A percentile compares a stretch with the other conserved stretches of the same genome.
Conservation (phyloP, 2,329 filamentous ascomycete species). For the Penicillium paneum region DNA sequence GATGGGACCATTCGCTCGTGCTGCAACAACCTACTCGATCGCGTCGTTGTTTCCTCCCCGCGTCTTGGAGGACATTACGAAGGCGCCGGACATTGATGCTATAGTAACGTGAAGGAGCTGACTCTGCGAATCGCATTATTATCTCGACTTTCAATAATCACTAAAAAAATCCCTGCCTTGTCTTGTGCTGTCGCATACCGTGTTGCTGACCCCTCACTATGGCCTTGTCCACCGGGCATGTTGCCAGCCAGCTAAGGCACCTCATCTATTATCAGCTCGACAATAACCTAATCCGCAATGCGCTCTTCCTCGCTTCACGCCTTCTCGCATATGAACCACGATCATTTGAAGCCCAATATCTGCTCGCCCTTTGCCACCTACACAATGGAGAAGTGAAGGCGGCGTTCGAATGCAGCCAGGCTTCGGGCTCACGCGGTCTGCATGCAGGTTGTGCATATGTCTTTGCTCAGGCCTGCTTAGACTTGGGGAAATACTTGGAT, state of each 20-base stretch:
- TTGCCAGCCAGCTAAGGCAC: conserved; percentile 60
- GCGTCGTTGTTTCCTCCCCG: conserved; percentile 22
- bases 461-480: conserved; percentile 83
- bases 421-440: conserved; percentile 64
- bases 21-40: conserved; percentile 14
- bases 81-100: conserved; percentile 17
- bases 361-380: conserved; percentile 80
- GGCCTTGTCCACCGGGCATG: conserved; percentile 55
- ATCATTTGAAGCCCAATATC: conserved; percentile 74
- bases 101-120: conserved; percentile 4
- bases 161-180: conserved; percentile 1
- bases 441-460: conserved; percentile 88
- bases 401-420: conserved; percentile 78
- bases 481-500: conserved; percentile 73
- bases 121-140: conserved; percentile 7
- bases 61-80: conserved; percentile 12
- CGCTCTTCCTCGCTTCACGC: conserved; percentile 87
- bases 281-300: conserved; percentile 83
- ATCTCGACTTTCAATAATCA: background rate
- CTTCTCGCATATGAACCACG: conserved; percentile 79
- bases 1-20: conserved; percentile 15
- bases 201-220: conserved; percentile 40
- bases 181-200: conserved; percentile 3
- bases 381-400: conserved; percentile 78
- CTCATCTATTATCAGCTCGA: conserved; percentile 75